These are phyloP conservation scores for Penicillium concentricum DNA, from an alignment of 2,329 filamentous ascomycete species.

Conservation along the genomic window DNA sequence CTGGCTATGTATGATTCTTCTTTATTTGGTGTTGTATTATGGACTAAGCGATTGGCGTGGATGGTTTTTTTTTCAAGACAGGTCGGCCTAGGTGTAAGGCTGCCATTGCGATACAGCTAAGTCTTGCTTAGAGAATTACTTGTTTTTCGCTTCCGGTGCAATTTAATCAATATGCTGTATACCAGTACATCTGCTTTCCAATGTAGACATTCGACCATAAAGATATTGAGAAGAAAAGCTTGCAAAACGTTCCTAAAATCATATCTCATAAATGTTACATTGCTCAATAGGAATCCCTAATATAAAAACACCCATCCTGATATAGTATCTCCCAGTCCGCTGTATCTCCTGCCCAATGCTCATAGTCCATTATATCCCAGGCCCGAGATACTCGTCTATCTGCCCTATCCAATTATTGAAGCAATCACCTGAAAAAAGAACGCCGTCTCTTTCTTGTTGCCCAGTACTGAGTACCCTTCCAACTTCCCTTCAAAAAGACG, in stretches of 20 bases:
- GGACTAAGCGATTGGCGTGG: constrained; percentile 26
- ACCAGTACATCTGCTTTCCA: background rate
- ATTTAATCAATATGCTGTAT: constrained; percentile 6
- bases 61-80: constrained; percentile 22
- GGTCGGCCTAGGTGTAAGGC: constrained; percentile 18
- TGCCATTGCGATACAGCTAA: constrained; percentile 9
- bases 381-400: background rate
- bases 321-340: background rate
- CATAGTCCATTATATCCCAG: background rate
- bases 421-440: background rate
- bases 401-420: background rate
- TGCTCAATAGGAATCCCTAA: background rate
- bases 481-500: background rate
- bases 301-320: background rate
- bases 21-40: constrained; percentile 18
- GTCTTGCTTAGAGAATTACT: constrained; percentile 6
- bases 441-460: constrained; percentile 4
- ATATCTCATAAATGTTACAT: constrained; percentile 6
- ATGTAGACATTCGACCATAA: background rate
- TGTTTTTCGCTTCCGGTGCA: constrained; percentile 9
- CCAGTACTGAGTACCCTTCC: background rate
- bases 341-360: constrained; percentile 3
- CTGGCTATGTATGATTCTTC: constrained; percentile 16
- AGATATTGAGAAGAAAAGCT: background rate
- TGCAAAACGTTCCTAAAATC: background rate